Percentiles rank a stretch among this genome's conserved stretches.
These are phyloP conservation scores for Albifimbria verrucaria DNA, from an alignment of 2,329 filamentous ascomycete species.

Conservation along the genomic window DNA sequence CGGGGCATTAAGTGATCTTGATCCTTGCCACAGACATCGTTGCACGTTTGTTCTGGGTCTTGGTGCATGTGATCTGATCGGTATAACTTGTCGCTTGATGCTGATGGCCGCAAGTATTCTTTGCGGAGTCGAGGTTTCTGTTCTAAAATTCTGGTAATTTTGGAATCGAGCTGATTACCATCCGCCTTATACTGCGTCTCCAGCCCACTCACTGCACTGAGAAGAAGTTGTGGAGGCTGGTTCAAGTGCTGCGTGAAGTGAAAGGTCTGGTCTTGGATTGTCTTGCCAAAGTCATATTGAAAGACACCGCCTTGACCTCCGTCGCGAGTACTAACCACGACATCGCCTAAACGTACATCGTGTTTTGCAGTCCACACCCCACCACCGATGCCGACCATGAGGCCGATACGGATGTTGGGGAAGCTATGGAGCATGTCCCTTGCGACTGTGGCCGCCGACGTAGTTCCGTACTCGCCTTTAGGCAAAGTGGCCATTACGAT, in stretches of 20 bases:
- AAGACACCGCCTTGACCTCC: constrained; percentile 14
- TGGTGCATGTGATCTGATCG: not conserved
- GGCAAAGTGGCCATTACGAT: constrained; percentile 28
- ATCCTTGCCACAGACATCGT: not conserved
- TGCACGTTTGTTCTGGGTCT: too few species aligned
- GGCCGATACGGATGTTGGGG: constrained; percentile 19
- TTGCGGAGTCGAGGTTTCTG: not conserved
- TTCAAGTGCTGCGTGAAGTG: constrained; percentile 9
- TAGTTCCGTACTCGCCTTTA: constrained; percentile 20
- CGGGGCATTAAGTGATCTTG: constrained; percentile 1
- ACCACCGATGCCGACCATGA: constrained; percentile 33
- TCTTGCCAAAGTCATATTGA: constrained; percentile 20
- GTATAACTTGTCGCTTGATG: constrained; percentile 4
- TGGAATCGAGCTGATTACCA: not conserved
- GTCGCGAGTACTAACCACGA: constrained; percentile 14
- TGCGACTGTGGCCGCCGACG: constrained; percentile 19
- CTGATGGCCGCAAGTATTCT: not conserved
- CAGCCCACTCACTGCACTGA: not conserved
- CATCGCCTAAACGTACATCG: constrained; percentile 27
- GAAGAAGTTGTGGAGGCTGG: constrained; percentile 5
- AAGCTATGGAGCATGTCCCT: constrained; percentile 26
- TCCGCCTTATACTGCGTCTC: constrained; percentile 1
- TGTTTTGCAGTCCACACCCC: constrained; percentile 27
- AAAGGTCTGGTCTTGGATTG: constrained; percentile 11
- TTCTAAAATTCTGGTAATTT: not conserved